Conservation (phyloP, 2,329 filamentous ascomycete species). For the Penicillium verrucosum region DNA sequence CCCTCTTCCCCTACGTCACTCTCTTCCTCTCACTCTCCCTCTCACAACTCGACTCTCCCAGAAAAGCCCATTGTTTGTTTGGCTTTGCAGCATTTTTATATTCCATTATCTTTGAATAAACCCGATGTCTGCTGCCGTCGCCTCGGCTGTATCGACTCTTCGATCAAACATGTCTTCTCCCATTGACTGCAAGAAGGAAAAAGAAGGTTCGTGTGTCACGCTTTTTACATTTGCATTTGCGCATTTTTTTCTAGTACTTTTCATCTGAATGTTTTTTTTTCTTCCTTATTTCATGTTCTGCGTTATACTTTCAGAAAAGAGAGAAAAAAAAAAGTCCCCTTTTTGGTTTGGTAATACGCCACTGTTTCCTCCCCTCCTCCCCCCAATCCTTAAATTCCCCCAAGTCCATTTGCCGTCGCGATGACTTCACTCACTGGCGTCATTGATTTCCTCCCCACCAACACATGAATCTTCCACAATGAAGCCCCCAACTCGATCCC, state of each 20-base stretch:
- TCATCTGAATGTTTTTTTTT: not conserved
- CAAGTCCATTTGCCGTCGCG: conserved; percentile 28
- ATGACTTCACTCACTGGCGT: conserved; percentile 39
- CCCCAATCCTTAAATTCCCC: conserved; percentile 27
- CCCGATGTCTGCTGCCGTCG: conserved; percentile 42
- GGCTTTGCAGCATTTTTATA: conserved; percentile 17
- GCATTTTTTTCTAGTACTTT: conserved; percentile 14
- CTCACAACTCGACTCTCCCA: conserved; percentile 10
- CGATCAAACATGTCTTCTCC: conserved; percentile 32
- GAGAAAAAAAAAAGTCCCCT: conserved; percentile 11
- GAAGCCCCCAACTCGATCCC: conserved; percentile 19
- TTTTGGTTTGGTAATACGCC: conserved; percentile 34
- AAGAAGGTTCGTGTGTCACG: conserved; percentile 41
- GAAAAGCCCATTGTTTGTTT: conserved; percentile 17
- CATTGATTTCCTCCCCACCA: conserved; percentile 30
- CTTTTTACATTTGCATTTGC: conserved; percentile 1
- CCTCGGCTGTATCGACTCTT: conserved; percentile 35
- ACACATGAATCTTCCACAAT: conserved; percentile 13
- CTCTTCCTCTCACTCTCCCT: conserved; percentile 19
- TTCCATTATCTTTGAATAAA: conserved; percentile 10
- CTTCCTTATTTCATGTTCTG: conserved; percentile 8
- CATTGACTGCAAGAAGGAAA: conserved; percentile 46
- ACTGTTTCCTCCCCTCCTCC: conserved; percentile 24
- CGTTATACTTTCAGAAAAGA: conserved; percentile 12
- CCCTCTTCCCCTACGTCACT: conserved; percentile 41